phyloP scores from a whole-genome alignment of 768 basidiomycete species.

The Suillus fuscotomentosus region DNA sequence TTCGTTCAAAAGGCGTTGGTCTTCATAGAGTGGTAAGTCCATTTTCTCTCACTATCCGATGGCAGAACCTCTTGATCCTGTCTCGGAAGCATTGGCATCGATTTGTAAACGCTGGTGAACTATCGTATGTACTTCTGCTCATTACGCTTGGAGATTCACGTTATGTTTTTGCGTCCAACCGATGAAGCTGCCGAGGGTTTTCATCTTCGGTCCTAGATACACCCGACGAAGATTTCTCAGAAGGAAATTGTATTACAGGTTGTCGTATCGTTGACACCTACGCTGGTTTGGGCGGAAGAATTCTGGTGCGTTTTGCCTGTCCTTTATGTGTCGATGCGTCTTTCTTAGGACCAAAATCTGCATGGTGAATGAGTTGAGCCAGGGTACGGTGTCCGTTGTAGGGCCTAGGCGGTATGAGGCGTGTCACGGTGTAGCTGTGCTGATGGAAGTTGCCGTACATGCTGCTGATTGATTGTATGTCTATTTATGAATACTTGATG shows the following conservation, averaged over 20 bases:
- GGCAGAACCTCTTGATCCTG: neutral
- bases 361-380: neutral
- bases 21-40: slow-evolving; percentile 36
- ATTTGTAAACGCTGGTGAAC: slow-evolving; percentile 35
- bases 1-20: slow-evolving; percentile 34
- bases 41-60: neutral
- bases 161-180: slow-evolving; percentile 10
- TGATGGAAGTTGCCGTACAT: neutral
- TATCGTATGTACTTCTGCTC: neutral
- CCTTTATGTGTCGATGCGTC: neutral
- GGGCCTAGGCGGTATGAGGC: too few relatives aligned
- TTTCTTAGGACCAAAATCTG: neutral
- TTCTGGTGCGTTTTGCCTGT: slow-evolving; percentile 24
- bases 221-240: slow-evolving; percentile 15
- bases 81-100: slow-evolving; percentile 23
- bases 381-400: neutral
- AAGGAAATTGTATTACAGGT: slow-evolving; percentile 27
- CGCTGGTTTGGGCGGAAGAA: slow-evolving; percentile 24
- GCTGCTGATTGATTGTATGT: neutral
- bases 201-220: slow-evolving; percentile 8
- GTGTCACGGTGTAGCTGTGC: neutral
- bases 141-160: neutral
- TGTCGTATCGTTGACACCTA: slow-evolving; percentile 16
- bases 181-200: slow-evolving; percentile 19
- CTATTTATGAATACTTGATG: neutral